Evolutionary conservation across 257 asterid genomes (phyloP), one percentile per base, ranked within the genome.

Genomic region (Nicotiana undulata): DNA sequence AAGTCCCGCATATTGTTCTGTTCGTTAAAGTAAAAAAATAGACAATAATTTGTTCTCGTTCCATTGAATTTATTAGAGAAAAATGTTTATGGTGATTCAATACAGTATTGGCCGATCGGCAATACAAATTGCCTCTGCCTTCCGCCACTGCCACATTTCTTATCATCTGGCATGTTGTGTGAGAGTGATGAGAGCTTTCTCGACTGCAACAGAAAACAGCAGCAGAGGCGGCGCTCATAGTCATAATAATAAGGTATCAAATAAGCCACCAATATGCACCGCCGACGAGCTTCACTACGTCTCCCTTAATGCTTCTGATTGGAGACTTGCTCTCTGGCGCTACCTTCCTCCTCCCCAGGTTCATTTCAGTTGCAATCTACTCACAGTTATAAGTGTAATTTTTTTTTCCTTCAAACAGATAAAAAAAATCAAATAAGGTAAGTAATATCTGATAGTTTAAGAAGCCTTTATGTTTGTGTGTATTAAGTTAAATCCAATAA

Each of bases 321-420:
- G 98, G 99, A 81, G 88, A 44, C 94, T 95, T 81, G 96, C 98
- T 28, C 96, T 95, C 84, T 95, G 98, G 99, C 98, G 99, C 56
- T 95, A 92, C 82, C 85, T 76, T 52, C 98, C 99, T 15, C 86
- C 92, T 83, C 93, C 97, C 5, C 85, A 90, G 97, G 98, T 95
- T 40, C 65, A 15, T 40, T 61, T 13, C 9, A 9, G 9, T 20
- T 61, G 67, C 32, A 60, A 63, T 51, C 6, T 3, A 40, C 49
- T 40, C 49, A 8, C 49, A 2, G 49, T 40, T 40, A 8, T 40
- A 40, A 2, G 3, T 9, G 12, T 40, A 9, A 8, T 37, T 40
- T 40, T 40, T 40, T 40, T 9, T 2, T 8, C 9, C 9, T 2
- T 40, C 49, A 40, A 40, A 40, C 49, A 8, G 49, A 40, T 40